Conservation (phyloP, 768 basidiomycete genomes). For the Calocera cornea region DNA sequence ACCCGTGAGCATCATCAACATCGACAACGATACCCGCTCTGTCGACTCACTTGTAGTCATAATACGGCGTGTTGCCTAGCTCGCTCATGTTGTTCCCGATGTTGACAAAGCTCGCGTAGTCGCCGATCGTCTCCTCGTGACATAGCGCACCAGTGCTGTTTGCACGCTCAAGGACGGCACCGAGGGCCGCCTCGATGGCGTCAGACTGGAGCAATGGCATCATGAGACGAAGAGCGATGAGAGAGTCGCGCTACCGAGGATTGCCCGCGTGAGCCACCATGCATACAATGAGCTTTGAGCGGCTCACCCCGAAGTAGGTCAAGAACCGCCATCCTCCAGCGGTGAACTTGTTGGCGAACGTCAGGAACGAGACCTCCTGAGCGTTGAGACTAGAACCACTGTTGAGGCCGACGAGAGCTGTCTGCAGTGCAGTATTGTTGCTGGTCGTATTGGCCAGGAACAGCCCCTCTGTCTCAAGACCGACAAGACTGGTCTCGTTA, state of each 20-base stretch:
- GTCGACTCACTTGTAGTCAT: conserved; percentile 26
- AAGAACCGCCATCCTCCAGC: conserved; percentile 37
- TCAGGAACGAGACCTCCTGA: conserved; percentile 29
- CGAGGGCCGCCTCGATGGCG: conserved; percentile 32
- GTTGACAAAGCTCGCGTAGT: conserved; percentile 33
- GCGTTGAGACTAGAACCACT: conserved; percentile 19
- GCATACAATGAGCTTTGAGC: neutral
- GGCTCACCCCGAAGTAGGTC: conserved; percentile 18
- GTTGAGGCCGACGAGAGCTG: conserved; percentile 22
- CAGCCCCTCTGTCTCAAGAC: conserved; percentile 23
- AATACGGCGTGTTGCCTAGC: conserved; percentile 30
- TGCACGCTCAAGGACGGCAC: conserved; percentile 32
- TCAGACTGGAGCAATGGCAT: conserved; percentile 31
- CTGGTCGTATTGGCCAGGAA: conserved; percentile 23
- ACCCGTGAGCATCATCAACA: conserved; percentile 9
- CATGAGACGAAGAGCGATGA: conserved; percentile 32
- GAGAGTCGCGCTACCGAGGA: conserved; percentile 24
- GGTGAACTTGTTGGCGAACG: conserved; percentile 29
- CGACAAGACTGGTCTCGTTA: conserved; percentile 29
- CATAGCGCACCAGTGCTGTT: conserved; percentile 33
- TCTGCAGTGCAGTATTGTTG: conserved; percentile 21
- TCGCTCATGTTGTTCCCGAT: conserved; percentile 27
- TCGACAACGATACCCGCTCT: neutral
- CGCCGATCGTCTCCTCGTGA: conserved; percentile 30
- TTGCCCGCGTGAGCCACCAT: neutral